Percentiles rank a stretch among this genome's conserved stretches.
Evolutionary conservation across 441 rosid genomes (phyloP).

Genomic region (Gossypium davidsonii): DNA sequence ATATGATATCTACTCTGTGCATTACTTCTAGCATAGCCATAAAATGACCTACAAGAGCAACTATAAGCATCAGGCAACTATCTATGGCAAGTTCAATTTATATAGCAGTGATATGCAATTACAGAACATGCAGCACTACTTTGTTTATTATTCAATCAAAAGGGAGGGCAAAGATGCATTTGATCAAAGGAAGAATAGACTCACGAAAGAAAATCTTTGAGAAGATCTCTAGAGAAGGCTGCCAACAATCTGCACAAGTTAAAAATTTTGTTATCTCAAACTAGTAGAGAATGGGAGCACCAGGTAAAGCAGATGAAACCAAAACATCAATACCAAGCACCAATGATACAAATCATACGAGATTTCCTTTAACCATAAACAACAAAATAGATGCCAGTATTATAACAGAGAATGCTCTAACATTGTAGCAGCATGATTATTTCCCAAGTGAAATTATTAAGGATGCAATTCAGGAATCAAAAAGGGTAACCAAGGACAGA

Average conservation of each 20-base stretch:
- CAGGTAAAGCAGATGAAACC: background rate
- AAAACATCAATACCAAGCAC: background rate
- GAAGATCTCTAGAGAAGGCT: conserved; percentile 82
- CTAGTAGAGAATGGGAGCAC: background rate
- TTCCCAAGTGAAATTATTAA: background rate
- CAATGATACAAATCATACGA: background rate
- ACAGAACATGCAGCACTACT: background rate
- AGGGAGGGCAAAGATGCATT: background rate
- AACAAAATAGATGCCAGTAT: background rate
- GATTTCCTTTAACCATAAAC: background rate
- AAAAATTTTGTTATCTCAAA: background rate
- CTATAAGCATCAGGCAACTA: background rate
- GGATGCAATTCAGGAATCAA: background rate
- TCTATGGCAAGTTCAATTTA: background rate
- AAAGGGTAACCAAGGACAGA: background rate
- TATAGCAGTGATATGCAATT: background rate
- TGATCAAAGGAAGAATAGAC: conserved; percentile 26
- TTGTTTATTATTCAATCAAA: background rate
- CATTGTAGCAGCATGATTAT: background rate
- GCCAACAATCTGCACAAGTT: conserved; percentile 64
- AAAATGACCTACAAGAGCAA: background rate
- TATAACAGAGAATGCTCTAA: background rate
- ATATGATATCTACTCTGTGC: background rate
- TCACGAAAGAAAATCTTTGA: conserved; percentile 65
- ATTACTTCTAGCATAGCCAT: background rate